These are phyloP conservation scores for Bacidia gigantensis DNA, from an alignment of 495 filamentous ascomycete genomes.

Conservation along the genomic window DNA sequence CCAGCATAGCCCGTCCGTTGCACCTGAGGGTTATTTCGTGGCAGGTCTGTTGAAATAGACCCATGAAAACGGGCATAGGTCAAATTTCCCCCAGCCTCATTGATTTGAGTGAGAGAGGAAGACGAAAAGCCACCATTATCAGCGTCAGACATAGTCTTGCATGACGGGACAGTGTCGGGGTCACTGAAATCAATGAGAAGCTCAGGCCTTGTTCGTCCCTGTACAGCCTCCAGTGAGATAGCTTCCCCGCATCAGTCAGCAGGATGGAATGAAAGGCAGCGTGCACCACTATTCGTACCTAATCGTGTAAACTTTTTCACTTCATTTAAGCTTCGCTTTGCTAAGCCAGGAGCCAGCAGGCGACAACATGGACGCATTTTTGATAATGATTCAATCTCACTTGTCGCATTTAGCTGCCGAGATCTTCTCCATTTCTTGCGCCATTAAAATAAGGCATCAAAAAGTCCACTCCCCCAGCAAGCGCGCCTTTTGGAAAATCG, in stretches of 20 bases:
- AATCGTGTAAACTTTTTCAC: constrained; percentile 44
- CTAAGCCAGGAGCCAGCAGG: constrained; percentile 42
- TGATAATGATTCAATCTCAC: no score
- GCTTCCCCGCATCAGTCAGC: constrained; percentile 20
- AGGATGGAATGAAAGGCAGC: neutral
- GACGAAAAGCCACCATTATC: constrained; percentile 78
- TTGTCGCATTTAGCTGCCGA: no score
- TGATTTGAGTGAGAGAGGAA: constrained; percentile 40
- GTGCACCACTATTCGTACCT: constrained; percentile 33
- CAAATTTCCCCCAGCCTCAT: constrained; percentile 23
- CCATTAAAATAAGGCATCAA: no score
- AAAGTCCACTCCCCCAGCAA: no score
- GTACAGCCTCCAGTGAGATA: constrained; percentile 35
- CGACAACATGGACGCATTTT: constrained; percentile 36
- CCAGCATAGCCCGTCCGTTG: constrained; percentile 73
- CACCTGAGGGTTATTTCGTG: constrained; percentile 54
- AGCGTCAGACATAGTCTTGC: constrained; percentile 74
- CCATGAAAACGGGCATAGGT: constrained; percentile 71
- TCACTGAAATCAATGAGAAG: constrained; percentile 46
- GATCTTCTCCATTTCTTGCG: no score
- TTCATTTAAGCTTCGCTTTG: constrained; percentile 51
- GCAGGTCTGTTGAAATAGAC: constrained; percentile 71
- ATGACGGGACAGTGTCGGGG: constrained; percentile 43
- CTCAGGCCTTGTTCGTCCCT: constrained; percentile 35
- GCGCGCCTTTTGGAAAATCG: no score